These are phyloP conservation scores for Cladophialophora carrionii DNA, from an alignment of 2,329 filamentous ascomycete genomes.

Conservation along the genomic window DNA sequence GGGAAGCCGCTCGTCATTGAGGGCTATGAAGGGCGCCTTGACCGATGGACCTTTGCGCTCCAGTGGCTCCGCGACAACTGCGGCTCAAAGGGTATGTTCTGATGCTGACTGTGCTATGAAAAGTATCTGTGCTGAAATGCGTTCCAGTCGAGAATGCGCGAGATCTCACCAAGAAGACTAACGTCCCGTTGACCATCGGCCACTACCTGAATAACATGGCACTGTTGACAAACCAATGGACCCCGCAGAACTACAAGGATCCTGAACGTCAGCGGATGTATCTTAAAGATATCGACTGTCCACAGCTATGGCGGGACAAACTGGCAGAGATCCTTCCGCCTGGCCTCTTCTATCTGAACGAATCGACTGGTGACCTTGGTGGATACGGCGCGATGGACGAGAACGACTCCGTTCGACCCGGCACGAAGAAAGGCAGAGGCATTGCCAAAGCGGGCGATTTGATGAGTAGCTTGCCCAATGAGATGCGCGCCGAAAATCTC, in stretches of 20 bases:
- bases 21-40: constrained; percentile 76
- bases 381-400: constrained; percentile 60
- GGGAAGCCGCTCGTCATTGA: constrained; percentile 91
- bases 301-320: constrained; percentile 79
- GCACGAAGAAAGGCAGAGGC: constrained; percentile 56
- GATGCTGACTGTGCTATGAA: constrained; percentile 15
- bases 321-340: constrained; percentile 77
- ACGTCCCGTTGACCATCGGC: constrained; percentile 81
- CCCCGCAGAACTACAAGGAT: constrained; percentile 73
- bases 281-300: constrained; percentile 96
- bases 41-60: constrained; percentile 75
- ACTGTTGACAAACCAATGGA: constrained; percentile 81
- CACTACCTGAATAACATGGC: constrained; percentile 91
- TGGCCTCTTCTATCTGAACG: constrained; percentile 87
- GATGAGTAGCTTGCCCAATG: constrained; percentile 85
- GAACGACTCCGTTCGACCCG: constrained; percentile 46
- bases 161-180: constrained; percentile 71
- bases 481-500: constrained; percentile 92
- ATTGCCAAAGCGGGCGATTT: constrained; percentile 80
- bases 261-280: constrained; percentile 84
- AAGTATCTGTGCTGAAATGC: constrained; percentile 14
- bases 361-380: constrained; percentile 65
- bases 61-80: constrained; percentile 79
- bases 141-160: constrained; percentile 76
- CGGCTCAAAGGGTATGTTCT: constrained; percentile 71